Base-by-base conservation (phyloP, 176 grass and related monocot genomes). In the Calamus simplicifolius region DNA sequence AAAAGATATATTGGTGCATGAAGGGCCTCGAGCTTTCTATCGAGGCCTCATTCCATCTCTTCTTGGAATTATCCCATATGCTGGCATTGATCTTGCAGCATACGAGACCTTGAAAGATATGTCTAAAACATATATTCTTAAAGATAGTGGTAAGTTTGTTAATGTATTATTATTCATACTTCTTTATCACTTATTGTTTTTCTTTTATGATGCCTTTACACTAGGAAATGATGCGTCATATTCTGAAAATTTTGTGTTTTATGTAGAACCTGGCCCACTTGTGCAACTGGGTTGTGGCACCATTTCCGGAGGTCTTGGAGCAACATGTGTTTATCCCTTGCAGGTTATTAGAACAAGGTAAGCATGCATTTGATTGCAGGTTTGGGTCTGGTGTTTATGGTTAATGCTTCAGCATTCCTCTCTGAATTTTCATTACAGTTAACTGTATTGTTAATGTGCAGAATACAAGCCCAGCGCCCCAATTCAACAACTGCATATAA, bases 341-440 rank as follows among this genome's bases (percentile, higher is more conserved):
- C 89, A 95, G 72, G 89, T 95, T 56, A 82, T 88, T 54, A 95
- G 89, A 82, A 95, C 89, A 56, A 95, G 89, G 85, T 88, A 58
- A 56, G 51, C 14, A 31, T 43, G 35, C 2, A 13, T 43, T 43
- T 43, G 35, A 43, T 43, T 43, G 35, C 10, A 3, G 35, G 2
- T 43, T 43, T 12, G 8, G 8, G 12, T 43, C 35, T 43, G 7
- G 35, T 43, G 35, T 10, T 43, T 43, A 43, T 43, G 13, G 35
- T 43, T 43, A 43, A 43, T 13, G 13, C 35, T 43, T 12, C 13
- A 10, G 10, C 35, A 43, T 43, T 43, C 35, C 35, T 43, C 35
- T 43, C 35, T 43, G 35, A 12, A 43, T 13, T 43, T 43, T 43
- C 8, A 13, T 12, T 2, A 43, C 13, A 10, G 10, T 43, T 43